Conservation (phyloP, 495 filamentous ascomycete genomes). For the Penicillium pancosmium region DNA sequence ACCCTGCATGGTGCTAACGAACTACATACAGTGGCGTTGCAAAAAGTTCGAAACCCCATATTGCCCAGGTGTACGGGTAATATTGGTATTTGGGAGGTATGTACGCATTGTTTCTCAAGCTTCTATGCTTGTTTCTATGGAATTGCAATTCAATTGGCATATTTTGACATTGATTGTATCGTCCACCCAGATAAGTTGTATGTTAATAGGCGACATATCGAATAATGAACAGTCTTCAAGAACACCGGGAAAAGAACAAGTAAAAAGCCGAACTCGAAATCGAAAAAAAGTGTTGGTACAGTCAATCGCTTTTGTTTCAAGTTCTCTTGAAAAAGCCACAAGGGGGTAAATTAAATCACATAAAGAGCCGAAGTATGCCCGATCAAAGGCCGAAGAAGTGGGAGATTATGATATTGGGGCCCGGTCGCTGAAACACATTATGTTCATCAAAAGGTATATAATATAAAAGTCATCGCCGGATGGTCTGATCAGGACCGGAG, state of each 20-base stretch:
- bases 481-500: slow-evolving; percentile 28
- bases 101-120: not conserved
- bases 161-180: slow-evolving; percentile 10
- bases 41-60: too few species aligned
- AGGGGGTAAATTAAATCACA: slow-evolving; percentile 22
- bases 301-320: not conserved
- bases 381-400: not conserved
- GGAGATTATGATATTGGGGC: slow-evolving; percentile 11
- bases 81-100: too few species aligned
- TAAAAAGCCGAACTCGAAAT: not conserved
- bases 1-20: too few species aligned
- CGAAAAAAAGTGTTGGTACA: not conserved
- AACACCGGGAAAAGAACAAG: not conserved
- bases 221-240: too few species aligned
- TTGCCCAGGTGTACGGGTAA: too few species aligned
- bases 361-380: slow-evolving; percentile 8
- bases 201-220: too few species aligned
- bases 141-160: not conserved
- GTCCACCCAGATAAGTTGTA: not conserved
- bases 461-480: not conserved
- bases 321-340: not conserved
- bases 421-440: slow-evolving; percentile 16
- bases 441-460: slow-evolving; percentile 13
- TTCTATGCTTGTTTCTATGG: not conserved
- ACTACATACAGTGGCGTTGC: too few species aligned